phyloP scores from a whole-genome alignment of 345 rosid species.

The Euclidium syriacum region DNA sequence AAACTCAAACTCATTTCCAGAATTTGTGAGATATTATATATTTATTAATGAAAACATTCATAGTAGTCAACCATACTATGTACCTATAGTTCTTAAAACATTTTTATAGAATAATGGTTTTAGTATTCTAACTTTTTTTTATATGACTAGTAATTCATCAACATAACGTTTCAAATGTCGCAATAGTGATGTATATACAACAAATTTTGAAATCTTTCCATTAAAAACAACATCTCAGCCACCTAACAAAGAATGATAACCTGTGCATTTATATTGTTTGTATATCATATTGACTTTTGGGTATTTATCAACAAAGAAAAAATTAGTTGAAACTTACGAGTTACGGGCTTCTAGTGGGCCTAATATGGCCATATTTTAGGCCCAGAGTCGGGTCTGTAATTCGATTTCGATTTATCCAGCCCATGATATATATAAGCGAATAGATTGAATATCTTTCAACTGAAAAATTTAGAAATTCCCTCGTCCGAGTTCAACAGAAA shows the following conservation, averaged over 20 bases:
- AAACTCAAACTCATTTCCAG: too few species aligned
- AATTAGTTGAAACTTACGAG: neutral
- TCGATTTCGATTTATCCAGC: neutral
- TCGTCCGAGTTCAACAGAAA: neutral
- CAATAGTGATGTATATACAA: neutral
- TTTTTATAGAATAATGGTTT: neutral
- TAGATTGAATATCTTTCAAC: neutral
- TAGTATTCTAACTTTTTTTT: neutral
- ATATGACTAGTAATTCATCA: too few species aligned
- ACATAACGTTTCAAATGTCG: neutral
- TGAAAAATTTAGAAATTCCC: conserved; percentile 6
- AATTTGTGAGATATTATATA: too few species aligned
- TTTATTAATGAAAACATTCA: too few species aligned
- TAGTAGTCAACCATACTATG: too few species aligned
- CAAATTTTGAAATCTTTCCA: neutral
- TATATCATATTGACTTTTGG: too few species aligned
- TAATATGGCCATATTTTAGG: neutral
- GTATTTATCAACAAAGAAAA: too few species aligned
- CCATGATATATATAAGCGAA: neutral
- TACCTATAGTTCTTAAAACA: too few species aligned
- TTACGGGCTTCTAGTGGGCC: neutral
- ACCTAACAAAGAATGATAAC: too few species aligned
- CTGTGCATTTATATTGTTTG: neutral
- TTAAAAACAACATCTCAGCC: neutral
- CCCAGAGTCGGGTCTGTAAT: neutral